phyloP scores from a whole-genome alignment of 1,284 basidiomycete genomes.

The Porodaedalea pini region DNA sequence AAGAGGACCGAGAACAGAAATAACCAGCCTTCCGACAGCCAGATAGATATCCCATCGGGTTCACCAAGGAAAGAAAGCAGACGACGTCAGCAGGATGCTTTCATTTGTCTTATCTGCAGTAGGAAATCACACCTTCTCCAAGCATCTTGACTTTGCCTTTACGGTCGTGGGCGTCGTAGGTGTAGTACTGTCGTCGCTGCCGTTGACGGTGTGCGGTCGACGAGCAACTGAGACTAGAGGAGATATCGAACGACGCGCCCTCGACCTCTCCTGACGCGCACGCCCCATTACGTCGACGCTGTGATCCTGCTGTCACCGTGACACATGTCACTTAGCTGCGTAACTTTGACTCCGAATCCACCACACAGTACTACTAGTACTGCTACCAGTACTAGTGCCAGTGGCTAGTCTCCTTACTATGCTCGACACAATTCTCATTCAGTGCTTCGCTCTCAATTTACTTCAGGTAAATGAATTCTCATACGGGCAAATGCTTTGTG shows the following conservation, averaged over 20 bases:
- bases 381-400: too few relatives aligned
- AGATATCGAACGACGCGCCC: not conserved
- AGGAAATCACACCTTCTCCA: constrained; percentile 12
- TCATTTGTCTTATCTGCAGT: too few relatives aligned
- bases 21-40: constrained; percentile 71
- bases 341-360: too few relatives aligned
- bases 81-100: not conserved
- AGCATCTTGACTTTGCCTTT: constrained; percentile 5
- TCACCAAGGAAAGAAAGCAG: not conserved
- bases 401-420: too few relatives aligned
- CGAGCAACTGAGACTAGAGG: not conserved
- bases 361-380: too few relatives aligned
- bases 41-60: not conserved
- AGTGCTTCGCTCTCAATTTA: too few relatives aligned
- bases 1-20: constrained; percentile 92
- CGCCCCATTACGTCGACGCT: not conserved
- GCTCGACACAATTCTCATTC: too few relatives aligned
- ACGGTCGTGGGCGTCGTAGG: not conserved
- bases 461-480: too few relatives aligned
- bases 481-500: too few relatives aligned
- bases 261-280: not conserved
- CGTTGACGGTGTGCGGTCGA: not conserved
- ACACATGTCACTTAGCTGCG: too few relatives aligned
- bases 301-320: too few relatives aligned
- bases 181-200: not conserved